Conservation (phyloP, 176 grass and related monocot species). For the Raddia distichophylla region DNA sequence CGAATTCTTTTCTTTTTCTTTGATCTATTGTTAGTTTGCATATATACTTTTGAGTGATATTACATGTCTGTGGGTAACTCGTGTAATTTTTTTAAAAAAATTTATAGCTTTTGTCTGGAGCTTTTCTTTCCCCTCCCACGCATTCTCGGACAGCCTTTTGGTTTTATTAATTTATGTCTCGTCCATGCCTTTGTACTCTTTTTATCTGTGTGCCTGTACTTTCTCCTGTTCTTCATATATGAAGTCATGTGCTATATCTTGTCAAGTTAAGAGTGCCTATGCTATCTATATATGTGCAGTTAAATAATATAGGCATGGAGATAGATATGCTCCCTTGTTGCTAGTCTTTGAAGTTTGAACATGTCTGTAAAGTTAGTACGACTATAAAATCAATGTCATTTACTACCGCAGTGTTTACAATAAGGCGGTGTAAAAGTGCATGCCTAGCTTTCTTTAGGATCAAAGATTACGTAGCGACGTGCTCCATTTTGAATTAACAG, state of each 20-base stretch:
- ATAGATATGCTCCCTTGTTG: not conserved
- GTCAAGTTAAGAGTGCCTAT: not conserved
- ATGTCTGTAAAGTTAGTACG: not conserved
- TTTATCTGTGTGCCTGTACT: not conserved
- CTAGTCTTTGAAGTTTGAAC: not conserved
- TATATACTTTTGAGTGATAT: too few relatives aligned
- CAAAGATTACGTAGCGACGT: not conserved
- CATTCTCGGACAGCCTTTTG: slow-evolving; percentile 6
- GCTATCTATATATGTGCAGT: not conserved
- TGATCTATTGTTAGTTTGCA: too few relatives aligned
- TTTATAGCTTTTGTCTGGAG: not conserved
- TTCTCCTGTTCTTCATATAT: not conserved
- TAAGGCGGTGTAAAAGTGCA: not conserved
- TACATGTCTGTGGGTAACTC: too few relatives aligned
- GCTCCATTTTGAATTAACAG: too few relatives aligned
- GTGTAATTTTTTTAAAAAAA: too few relatives aligned
- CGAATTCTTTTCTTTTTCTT: too few relatives aligned
- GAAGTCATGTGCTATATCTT: not conserved
- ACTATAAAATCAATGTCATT: not conserved
- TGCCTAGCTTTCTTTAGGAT: not conserved
- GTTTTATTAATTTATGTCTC: not conserved
- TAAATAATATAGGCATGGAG: not conserved
- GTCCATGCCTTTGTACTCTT: not conserved
- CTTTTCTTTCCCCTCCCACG: not conserved
- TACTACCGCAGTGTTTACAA: not conserved